phyloP scores from a whole-genome alignment of 75 land plant genomes.

The Selaginella moellendorffii region DNA sequence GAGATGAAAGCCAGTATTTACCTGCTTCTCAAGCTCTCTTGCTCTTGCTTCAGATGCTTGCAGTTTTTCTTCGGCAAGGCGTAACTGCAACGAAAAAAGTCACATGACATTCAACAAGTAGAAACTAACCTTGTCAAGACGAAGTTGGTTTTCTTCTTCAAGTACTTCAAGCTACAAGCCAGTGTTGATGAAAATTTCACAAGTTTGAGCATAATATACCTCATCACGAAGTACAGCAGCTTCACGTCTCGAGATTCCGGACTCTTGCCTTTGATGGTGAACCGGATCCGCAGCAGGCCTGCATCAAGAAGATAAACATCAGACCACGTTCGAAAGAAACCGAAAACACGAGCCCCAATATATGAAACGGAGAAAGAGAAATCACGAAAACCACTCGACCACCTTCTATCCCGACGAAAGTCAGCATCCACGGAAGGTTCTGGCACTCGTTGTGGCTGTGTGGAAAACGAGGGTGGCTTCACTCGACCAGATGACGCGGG shows the following conservation, averaged over 20 bases:
- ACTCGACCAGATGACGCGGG: not conserved
- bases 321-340: not conserved
- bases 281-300: not conserved
- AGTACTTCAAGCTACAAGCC: constrained; percentile 65
- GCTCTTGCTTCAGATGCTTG: constrained; percentile 66
- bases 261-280: constrained; percentile 10
- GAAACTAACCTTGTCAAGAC: constrained; percentile 48
- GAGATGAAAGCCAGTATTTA: constrained; percentile 8
- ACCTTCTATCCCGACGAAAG: not conserved
- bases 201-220: constrained; percentile 19
- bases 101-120: constrained; percentile 2
- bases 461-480: not conserved
- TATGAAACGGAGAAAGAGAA: not conserved
- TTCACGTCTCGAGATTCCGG: constrained; percentile 21
- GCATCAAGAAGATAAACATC: not conserved
- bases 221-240: constrained; percentile 88
- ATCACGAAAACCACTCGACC: not conserved
- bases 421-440: not conserved
- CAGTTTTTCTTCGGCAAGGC: constrained; percentile 53
- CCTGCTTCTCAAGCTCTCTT: constrained; percentile 92
- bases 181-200: not conserved
- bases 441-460: not conserved
- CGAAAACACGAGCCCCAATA: not conserved
- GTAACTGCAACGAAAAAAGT: constrained; percentile 32
- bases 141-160: constrained; percentile 72